A percentile compares a stretch with the other conserved stretches of the same genome.
phyloP scores from a whole-genome alignment of 208 protist genomes.

The Trypanosoma brucei region DNA sequence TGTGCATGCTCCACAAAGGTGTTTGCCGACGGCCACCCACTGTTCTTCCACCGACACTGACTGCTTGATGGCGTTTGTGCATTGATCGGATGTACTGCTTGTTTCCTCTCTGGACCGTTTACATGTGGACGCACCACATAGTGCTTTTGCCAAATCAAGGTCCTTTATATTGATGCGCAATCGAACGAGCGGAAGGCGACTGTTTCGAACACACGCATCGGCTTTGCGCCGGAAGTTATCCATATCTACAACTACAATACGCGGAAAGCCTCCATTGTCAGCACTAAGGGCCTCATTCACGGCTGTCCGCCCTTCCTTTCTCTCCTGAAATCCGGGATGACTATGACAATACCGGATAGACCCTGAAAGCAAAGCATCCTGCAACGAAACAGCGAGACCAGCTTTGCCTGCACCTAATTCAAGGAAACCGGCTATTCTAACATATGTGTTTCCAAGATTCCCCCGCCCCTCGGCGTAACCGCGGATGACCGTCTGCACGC shows the following conservation, averaged over 20 bases:
- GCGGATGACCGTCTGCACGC: conserved; percentile 29
- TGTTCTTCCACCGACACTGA: background rate
- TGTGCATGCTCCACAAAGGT: conserved; percentile 74
- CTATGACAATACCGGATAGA: background rate
- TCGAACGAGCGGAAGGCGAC: conserved; percentile 37
- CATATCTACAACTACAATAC: conserved; percentile 58
- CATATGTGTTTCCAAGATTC: background rate
- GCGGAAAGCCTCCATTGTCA: conserved; percentile 1
- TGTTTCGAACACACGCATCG: conserved; percentile 61
- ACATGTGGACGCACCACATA: conserved; percentile 12
- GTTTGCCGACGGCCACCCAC: conserved; percentile 66
- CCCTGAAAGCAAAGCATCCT: conserved; percentile 28
- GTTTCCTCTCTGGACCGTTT: conserved; percentile 3
- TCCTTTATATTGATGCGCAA: conserved; percentile 80
- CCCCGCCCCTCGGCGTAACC: background rate
- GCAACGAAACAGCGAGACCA: conserved; percentile 59
- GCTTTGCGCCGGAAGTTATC: conserved; percentile 64
- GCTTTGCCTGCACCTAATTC: conserved; percentile 79
- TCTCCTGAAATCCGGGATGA: background rate
- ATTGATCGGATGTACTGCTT: background rate
- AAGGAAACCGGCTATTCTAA: conserved; percentile 33
- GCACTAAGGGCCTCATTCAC: conserved; percentile 1
- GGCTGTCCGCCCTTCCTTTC: background rate
- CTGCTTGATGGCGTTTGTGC: background rate
- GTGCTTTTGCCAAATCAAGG: conserved; percentile 40